Evolutionary conservation across 495 filamentous ascomycete genomes (phyloP), one percentile per base, ranked within the genome.

Genomic region (Lasiosphaeriaceae sp.): DNA sequence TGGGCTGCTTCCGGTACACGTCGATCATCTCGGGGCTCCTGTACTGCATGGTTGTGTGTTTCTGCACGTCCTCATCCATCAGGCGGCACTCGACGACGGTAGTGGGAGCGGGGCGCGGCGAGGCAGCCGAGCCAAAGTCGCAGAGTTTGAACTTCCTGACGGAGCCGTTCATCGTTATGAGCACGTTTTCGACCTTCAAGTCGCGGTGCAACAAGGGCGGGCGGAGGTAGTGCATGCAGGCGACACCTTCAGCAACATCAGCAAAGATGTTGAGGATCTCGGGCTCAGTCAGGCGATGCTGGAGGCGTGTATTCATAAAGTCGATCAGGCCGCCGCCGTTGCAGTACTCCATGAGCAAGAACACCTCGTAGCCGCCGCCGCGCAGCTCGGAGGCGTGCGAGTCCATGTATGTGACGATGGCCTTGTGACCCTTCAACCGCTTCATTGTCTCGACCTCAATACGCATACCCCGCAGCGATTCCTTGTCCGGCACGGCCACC

Each of bases 371-470:
- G 34, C 94, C 94, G 43, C 92, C 91, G 35, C 89, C 92, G 59
- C 89, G 86, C 57, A 97, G 77, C 72, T 96, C 91, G 2, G 90
- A 96, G 23, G 94, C 94, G 75, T 98, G 94, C 52, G 92, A 96
- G 77, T 98, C 94, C 71, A 97, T 90, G 72, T 98, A 98, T 49
- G 87, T 96, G 64, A 98, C 94, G 67, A 98, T 97, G 60, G 94
- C 88, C 51, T 84, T 85, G 77, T 97, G 94, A 34, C 95, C 95
- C 79, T 95, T 96, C 57, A 98, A 77, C 66, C 92, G 90, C 83
- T 98, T 98, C 94, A 98, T 98, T 19, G 94, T 98, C 75, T 98
- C 94, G 52, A 97, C 94, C 79, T 98, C 94, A 56, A 88, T 97
- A 67, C 95, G 87, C 94, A 97, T 97, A 71, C 86, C 92, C 26